Base-by-base conservation (phyloP, 345 rosid genomes). In the Sisymbrium irio region DNA sequence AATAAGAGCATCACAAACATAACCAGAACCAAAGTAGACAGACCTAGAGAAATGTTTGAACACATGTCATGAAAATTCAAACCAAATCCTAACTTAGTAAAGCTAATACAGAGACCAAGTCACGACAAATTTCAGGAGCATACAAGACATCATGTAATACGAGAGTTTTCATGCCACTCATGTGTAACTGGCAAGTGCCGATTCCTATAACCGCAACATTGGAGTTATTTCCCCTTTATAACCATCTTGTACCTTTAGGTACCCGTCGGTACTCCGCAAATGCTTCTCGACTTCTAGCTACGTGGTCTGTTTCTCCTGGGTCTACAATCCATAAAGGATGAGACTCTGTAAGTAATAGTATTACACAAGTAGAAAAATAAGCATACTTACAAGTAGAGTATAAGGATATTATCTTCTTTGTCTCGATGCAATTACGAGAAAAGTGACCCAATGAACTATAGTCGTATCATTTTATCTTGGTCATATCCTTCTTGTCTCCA, bases 271-370 rank as follows among this genome's bases (percentile, higher is more conserved):
- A 72, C 54, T 47, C 27, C 54, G 19, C 2, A 20, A 47, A 47
- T 19, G 54, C 54, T 9, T 19, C 54, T 9, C 62, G 3, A 28
- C 6, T 40, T 62, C 60, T 50, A 49, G 41, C 47, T 37, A 62
- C 1, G 12, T 72, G 59, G 28, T 33, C 0, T 58, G 50, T 71
- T 1, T 17, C 60, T 25, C 60, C 3, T 18, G 62, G 51, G 62
- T 72, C 54, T 72, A 62, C 22, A 63, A 72, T 45, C 63, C 44
- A 40, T n/a, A 62, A 33, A 73, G 12, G 65, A 22, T 22, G 25
- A 22, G 25, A 22, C 3, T 22, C 25, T 22, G 25, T 22, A 22
- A 22, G 25, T 3, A 22, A 1, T 22, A 22, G 25, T 3, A 22
- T 22, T 22, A 3, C 25, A 22, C 25, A 22, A 22, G 2, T 22